These are phyloP conservation scores for Pelargonium australe DNA, from an alignment of 441 rosid species.

Conservation along the genomic window DNA sequence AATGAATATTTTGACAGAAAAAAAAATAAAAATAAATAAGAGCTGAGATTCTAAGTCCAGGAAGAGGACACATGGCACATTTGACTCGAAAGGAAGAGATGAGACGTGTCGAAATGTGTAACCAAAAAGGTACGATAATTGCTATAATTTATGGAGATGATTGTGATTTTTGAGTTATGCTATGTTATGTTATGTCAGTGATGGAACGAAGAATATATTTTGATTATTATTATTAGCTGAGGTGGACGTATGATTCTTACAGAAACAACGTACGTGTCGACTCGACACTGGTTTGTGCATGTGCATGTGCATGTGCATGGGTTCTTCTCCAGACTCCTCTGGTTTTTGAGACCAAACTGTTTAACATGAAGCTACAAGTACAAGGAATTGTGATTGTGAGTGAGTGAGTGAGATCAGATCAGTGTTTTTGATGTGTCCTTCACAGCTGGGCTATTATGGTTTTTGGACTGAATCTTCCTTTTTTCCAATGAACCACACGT, in stretches of 20 bases:
- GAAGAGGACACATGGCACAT: background rate
- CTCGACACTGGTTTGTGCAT: background rate
- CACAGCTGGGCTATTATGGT: background rate
- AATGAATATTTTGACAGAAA: too few species aligned
- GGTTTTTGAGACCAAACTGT: too few species aligned
- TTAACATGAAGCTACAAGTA: too few species aligned
- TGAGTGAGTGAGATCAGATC: background rate
- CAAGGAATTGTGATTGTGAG: background rate
- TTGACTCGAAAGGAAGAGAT: background rate
- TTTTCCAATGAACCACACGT: too few species aligned
- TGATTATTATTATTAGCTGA: background rate
- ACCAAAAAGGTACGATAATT: background rate
- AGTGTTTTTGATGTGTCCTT: background rate
- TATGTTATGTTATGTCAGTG: conserved; percentile 2
- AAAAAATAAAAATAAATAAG: too few species aligned
- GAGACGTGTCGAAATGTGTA: too few species aligned
- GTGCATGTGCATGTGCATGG: too few species aligned
- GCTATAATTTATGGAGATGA: too few species aligned
- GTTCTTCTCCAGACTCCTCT: too few species aligned
- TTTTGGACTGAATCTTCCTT: too few species aligned
- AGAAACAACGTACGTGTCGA: background rate
- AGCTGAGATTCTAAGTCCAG: too few species aligned
- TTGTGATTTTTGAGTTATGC: background rate
- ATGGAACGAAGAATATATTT: background rate
- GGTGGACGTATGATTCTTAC: background rate